phyloP scores from a whole-genome alignment of 2,329 filamentous ascomycete genomes.

The Escovopsis sp. region DNA sequence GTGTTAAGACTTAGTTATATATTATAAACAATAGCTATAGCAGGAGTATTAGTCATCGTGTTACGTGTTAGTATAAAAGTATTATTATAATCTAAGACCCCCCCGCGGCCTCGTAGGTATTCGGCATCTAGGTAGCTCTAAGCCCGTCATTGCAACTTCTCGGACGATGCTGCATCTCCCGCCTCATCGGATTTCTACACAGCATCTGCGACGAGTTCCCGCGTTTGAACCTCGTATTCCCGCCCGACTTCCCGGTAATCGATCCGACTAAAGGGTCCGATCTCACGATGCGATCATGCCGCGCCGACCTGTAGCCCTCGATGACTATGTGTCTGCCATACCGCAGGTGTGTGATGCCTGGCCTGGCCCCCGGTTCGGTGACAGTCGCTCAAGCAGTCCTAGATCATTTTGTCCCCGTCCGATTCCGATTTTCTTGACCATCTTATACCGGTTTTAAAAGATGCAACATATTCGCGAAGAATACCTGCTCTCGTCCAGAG shows the following conservation, averaged over 20 bases:
- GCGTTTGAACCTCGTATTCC: too few species aligned
- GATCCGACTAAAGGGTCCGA: neutral
- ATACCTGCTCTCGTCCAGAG: constrained; percentile 61
- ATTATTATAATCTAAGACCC: too few species aligned
- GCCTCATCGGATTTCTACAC: too few species aligned
- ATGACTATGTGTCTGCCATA: constrained; percentile 31
- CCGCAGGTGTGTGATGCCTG: constrained; percentile 22
- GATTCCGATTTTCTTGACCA: constrained; percentile 93
- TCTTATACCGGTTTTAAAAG: constrained; percentile 83
- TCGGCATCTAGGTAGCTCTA: too few species aligned
- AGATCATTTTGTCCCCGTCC: constrained; percentile 88
- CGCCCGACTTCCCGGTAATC: neutral
- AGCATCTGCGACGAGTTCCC: too few species aligned
- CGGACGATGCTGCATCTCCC: too few species aligned
- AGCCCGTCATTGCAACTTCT: too few species aligned
- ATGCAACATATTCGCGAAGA: constrained; percentile 64
- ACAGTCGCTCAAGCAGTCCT: constrained; percentile 5
- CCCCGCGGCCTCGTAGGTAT: too few species aligned
- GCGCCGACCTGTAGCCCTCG: constrained; percentile 28
- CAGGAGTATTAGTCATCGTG: too few species aligned
- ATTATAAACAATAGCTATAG: too few species aligned
- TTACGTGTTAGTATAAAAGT: too few species aligned
- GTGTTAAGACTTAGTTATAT: too few species aligned
- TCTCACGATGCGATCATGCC: constrained; percentile 19
- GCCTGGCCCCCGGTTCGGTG: constrained; percentile 5